Conservation (phyloP, 352 stramenopile species). For the Phytophthora fragariae region DNA sequence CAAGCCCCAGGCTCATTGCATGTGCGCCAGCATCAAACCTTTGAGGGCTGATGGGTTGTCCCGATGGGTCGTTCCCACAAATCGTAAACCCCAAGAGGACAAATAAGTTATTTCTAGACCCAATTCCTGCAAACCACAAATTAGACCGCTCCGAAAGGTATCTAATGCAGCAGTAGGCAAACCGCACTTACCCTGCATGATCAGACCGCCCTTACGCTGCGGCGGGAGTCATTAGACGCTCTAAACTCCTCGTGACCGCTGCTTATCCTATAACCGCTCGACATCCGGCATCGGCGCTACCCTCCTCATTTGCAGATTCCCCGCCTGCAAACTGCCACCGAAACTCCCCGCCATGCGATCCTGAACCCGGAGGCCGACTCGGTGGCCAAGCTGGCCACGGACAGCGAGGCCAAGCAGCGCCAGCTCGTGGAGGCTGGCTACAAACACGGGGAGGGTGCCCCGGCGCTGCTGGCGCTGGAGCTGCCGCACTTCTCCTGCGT, state of each 20-base stretch:
- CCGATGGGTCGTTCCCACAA: too few species aligned
- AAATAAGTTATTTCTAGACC: too few species aligned
- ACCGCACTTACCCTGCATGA: too few species aligned
- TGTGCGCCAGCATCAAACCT: too few species aligned
- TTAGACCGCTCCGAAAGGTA: too few species aligned
- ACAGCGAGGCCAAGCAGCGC: conserved; percentile 51
- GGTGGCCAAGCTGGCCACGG: conserved; percentile 31
- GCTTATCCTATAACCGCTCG: conserved; percentile 5
- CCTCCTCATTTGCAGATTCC: conserved; percentile 49
- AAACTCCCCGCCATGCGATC: conserved; percentile 56
- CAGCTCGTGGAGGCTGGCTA: conserved; percentile 70
- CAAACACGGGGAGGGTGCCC: conserved; percentile 75
- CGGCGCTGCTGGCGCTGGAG: conserved; percentile 81
- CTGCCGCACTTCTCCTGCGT: conserved; percentile 88
- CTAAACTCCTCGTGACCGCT: not conserved
- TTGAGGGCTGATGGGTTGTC: too few species aligned
- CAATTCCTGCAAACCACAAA: too few species aligned
- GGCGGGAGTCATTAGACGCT: too few species aligned
- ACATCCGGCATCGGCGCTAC: conserved; percentile 5
- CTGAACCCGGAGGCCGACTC: conserved; percentile 66
- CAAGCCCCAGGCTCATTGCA: too few species aligned
- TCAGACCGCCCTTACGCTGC: too few species aligned
- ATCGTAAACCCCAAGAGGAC: too few species aligned
- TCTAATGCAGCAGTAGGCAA: too few species aligned
- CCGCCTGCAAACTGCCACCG: conserved; percentile 28